A percentile compares a stretch with the other conserved stretches of the same genome.
Evolutionary conservation across 352 stramenopile species (phyloP).

Genomic region (Phytophthora melonis): DNA sequence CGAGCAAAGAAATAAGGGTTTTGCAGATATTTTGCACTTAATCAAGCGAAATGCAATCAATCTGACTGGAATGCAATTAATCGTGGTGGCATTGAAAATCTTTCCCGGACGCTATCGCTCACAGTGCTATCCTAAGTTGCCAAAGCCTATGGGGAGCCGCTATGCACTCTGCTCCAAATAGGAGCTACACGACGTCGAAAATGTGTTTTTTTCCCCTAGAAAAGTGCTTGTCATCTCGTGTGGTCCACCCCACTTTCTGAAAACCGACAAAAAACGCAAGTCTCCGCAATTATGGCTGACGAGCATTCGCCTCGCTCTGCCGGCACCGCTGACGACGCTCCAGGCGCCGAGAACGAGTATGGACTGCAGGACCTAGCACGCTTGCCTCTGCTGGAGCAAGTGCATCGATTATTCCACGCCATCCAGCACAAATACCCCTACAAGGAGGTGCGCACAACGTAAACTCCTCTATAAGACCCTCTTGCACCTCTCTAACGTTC

Average conservation of each 20-base stretch:
- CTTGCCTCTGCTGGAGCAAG: constrained; percentile 84
- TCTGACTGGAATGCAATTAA: no score
- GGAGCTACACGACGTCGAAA: no score
- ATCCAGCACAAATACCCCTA: constrained; percentile 88
- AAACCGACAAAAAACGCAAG: neutral
- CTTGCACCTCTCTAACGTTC: neutral
- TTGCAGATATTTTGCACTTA: no score
- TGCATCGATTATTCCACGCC: constrained; percentile 86
- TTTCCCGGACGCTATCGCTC: no score
- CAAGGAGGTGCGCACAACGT: constrained; percentile 57
- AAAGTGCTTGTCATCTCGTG: neutral
- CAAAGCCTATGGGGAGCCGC: no score
- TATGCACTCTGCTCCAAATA: no score
- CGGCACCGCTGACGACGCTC: constrained; percentile 3
- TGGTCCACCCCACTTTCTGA: constrained; percentile 1
- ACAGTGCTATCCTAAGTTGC: no score
- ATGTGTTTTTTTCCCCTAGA: no score
- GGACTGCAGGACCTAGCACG: constrained; percentile 69
- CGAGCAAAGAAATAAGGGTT: no score
- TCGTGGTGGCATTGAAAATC: no score
- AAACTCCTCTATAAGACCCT: neutral
- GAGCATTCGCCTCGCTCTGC: constrained; percentile 12
- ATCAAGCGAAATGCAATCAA: no score
- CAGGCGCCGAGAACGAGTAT: constrained; percentile 62
- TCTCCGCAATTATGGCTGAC: constrained; percentile 24